A percentile compares a stretch with the other conserved stretches of the same genome.
phyloP scores from a whole-genome alignment of 345 rosid species.

The Sonneratia alba region DNA sequence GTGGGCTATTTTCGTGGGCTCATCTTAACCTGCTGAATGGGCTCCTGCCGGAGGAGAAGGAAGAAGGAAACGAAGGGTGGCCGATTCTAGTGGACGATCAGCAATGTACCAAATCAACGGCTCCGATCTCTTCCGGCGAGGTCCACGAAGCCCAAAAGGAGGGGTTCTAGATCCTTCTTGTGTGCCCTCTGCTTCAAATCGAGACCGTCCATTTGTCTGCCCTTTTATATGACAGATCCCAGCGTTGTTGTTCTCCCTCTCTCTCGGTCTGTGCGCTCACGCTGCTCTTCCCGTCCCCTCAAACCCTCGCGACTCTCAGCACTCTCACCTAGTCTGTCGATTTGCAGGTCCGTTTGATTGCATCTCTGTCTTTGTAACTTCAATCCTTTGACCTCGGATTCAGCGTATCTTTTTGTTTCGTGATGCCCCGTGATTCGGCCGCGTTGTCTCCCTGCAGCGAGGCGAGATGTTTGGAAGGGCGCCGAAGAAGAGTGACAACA shows the following conservation, averaged over 20 bases:
- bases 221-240: conserved; percentile 8
- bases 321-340: background rate
- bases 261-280: background rate
- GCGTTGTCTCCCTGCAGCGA: background rate
- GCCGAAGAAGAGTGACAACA: conserved; percentile 45
- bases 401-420: background rate
- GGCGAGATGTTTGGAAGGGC: conserved; percentile 42
- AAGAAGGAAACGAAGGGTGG: background rate
- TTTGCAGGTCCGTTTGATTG: conserved; percentile 1
- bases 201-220: conserved; percentile 18
- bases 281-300: background rate
- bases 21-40: background rate
- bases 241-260: conserved; percentile 6
- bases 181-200: conserved; percentile 12
- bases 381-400: background rate
- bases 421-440: background rate
- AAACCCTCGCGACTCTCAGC: conserved; percentile 1
- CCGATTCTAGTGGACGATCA: background rate
- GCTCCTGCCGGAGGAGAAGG: background rate
- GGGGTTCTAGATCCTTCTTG: conserved; percentile 30
- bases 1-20: background rate
- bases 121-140: conserved; percentile 7
- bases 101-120: conserved; percentile 11
- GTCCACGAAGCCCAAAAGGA: too few species aligned
- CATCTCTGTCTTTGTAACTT: background rate